These are phyloP conservation scores for Grosmannia clavigera DNA, from an alignment of 2,329 filamentous ascomycete genomes.

Conservation along the genomic window DNA sequence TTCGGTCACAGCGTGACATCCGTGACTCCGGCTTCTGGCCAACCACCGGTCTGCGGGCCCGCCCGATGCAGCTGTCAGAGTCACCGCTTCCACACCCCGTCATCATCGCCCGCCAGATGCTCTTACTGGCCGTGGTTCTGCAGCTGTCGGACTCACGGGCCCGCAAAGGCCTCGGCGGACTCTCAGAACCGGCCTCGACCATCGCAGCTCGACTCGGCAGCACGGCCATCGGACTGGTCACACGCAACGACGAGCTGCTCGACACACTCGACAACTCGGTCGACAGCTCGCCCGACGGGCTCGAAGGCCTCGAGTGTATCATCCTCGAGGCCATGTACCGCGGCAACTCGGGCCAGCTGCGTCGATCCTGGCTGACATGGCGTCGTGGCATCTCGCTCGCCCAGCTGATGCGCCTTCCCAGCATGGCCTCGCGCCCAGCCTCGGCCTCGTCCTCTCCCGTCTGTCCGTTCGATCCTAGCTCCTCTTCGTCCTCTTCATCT, in stretches of 20 bases:
- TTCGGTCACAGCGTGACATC: slow-evolving; percentile 6
- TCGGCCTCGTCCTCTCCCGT: background rate
- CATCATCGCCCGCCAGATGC: slow-evolving; percentile 20
- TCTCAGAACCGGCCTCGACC: slow-evolving; percentile 14
- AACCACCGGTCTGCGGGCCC: background rate
- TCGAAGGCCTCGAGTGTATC: slow-evolving; percentile 39
- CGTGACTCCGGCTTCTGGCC: slow-evolving; percentile 2
- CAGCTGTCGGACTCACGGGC: slow-evolving; percentile 15
- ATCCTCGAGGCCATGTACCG: slow-evolving; percentile 34
- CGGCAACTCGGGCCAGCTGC: slow-evolving; percentile 33
- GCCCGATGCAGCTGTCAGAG: background rate
- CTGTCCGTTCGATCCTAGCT: background rate
- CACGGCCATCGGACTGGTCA: slow-evolving; percentile 22
- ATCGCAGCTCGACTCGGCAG: slow-evolving; percentile 3
- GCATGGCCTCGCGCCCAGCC: slow-evolving; percentile 11
- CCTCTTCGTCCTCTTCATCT: too few species aligned
- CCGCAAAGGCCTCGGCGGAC: background rate
- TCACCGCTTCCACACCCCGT: slow-evolving; percentile 15
- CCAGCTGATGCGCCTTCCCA: slow-evolving; percentile 10
- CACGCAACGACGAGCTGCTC: slow-evolving; percentile 32
- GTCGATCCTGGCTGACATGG: slow-evolving; percentile 30
- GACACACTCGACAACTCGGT: slow-evolving; percentile 24
- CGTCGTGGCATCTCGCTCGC: slow-evolving; percentile 28
- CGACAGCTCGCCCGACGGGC: slow-evolving; percentile 17
- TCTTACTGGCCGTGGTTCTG: slow-evolving; percentile 20